Conservation (phyloP, 2,329 filamentous ascomycete genomes). For the Neofusicoccum ribis region DNA sequence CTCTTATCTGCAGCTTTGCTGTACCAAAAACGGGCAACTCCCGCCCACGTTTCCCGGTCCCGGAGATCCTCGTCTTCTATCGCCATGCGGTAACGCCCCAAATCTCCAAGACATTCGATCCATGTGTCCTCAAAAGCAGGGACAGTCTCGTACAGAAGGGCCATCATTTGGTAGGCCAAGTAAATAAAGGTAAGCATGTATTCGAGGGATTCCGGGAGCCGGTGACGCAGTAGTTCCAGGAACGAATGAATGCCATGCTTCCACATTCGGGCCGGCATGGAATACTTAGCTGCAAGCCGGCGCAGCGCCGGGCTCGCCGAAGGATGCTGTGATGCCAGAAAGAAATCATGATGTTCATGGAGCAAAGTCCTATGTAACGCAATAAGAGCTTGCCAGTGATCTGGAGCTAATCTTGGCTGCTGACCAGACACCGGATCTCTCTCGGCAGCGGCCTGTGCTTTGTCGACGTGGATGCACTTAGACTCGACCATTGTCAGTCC, state of each 20-base stretch:
- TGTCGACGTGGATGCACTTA: constrained; percentile 83
- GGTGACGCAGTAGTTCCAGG: constrained; percentile 66
- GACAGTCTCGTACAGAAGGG: constrained; percentile 81
- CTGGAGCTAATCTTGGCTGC: constrained; percentile 49
- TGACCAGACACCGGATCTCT: constrained; percentile 50
- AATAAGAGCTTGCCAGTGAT: constrained; percentile 84
- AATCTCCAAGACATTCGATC: constrained; percentile 89
- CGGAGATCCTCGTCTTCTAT: constrained; percentile 79
- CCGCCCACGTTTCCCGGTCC: constrained; percentile 79
- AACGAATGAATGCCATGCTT: constrained; percentile 86
- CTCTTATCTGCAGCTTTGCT: constrained; percentile 75
- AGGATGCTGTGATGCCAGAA: constrained; percentile 84
- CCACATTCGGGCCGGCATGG: constrained; percentile 95
- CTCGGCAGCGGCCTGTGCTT: constrained; percentile 56
- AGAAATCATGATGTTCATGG: constrained; percentile 66
- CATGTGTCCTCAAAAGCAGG: constrained; percentile 82
- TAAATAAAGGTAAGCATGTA: constrained; percentile 93
- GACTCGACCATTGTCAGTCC: constrained; percentile 83
- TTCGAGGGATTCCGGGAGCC: constrained; percentile 74
- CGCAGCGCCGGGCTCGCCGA: constrained; percentile 68
- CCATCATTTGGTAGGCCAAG: constrained; percentile 86
- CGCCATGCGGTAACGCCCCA: constrained; percentile 85
- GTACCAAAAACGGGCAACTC: constrained; percentile 81
- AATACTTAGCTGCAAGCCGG: constrained; percentile 74
- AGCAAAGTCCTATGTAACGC: constrained; percentile 77